Evolutionary conservation across 176 grass and related monocot species (phyloP).

Genomic region (Canna indica): DNA sequence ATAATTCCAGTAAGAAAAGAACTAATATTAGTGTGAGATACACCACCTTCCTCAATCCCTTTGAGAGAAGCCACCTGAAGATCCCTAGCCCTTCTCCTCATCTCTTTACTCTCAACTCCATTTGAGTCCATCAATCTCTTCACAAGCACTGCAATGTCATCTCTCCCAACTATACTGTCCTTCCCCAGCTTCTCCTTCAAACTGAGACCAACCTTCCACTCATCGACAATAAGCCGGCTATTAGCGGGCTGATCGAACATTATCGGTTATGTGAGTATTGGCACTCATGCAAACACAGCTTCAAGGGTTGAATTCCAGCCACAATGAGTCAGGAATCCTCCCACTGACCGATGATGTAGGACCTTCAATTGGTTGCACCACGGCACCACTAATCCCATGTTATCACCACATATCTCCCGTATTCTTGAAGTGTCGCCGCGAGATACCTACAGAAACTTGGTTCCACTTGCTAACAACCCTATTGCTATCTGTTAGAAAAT

Average conservation of each 20-base stretch:
- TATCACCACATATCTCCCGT: constrained; percentile 12
- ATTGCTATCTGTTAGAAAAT: too few species aligned
- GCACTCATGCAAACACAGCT: constrained; percentile 30
- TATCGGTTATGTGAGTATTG: constrained; percentile 35
- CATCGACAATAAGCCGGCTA: constrained; percentile 29
- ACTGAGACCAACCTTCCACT: constrained; percentile 35
- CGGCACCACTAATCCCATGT: constrained; percentile 21
- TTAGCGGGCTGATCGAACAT: constrained; percentile 27
- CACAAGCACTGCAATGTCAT: constrained; percentile 23
- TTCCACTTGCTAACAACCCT: constrained; percentile 15
- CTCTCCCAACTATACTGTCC: constrained; percentile 26
- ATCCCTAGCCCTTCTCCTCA: constrained; percentile 22
- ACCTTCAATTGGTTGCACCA: constrained; percentile 48
- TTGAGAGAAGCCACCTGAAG: constrained; percentile 25
- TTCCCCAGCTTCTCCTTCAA: constrained; percentile 32
- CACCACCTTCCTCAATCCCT: constrained; percentile 23
- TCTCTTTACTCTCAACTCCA: constrained; percentile 23
- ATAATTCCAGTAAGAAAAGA: constrained; percentile 32
- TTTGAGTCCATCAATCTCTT: constrained; percentile 35
- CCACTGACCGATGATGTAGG: constrained; percentile 31
- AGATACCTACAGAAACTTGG: constrained; percentile 35
- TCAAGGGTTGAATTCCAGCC: constrained; percentile 48
- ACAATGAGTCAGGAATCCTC: constrained; percentile 48
- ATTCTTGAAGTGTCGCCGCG: constrained; percentile 20
- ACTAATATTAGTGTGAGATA: constrained; percentile 23